phyloP scores from a whole-genome alignment of 495 filamentous ascomycete species.

The Parachaetomium inaequale region DNA sequence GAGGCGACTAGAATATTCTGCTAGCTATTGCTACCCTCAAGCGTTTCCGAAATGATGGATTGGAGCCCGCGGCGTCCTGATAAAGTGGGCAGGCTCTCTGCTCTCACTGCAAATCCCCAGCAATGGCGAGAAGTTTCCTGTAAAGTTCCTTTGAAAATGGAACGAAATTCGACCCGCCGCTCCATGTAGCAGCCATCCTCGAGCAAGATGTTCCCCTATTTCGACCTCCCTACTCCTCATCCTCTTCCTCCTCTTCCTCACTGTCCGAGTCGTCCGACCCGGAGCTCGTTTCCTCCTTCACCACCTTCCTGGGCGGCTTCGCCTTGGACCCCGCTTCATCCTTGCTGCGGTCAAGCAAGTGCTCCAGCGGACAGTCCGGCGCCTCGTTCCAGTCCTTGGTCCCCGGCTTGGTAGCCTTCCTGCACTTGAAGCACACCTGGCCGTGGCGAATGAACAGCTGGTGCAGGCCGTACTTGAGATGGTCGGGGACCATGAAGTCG shows the following conservation, averaged over 20 bases:
- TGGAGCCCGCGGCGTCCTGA: too few species aligned
- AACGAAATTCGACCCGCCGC: too few species aligned
- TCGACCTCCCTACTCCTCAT: neutral
- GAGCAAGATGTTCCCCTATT: too few species aligned
- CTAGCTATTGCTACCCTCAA: too few species aligned
- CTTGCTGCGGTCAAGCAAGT: slow-evolving; percentile 39
- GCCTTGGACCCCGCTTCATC: slow-evolving; percentile 11
- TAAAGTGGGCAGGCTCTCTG: too few species aligned
- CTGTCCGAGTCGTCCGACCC: neutral
- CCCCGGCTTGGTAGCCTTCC: slow-evolving; percentile 50
- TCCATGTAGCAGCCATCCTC: too few species aligned
- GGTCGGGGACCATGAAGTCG: slow-evolving; percentile 75
- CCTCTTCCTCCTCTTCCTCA: neutral
- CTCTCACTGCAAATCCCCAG: too few species aligned
- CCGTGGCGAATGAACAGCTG: slow-evolving; percentile 86
- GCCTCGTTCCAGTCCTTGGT: slow-evolving; percentile 44
- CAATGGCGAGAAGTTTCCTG: too few species aligned
- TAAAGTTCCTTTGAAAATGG: too few species aligned
- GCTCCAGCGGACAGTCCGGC: slow-evolving; percentile 45
- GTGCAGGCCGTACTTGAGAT: slow-evolving; percentile 86
- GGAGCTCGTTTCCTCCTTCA: neutral
- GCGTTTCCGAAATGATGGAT: too few species aligned
- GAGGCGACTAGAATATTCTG: too few species aligned
- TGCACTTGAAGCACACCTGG: slow-evolving; percentile 72
- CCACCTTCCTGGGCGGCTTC: slow-evolving; percentile 3